phyloP scores from a whole-genome alignment of 345 rosid genomes.

The Turritis glabra region DNA sequence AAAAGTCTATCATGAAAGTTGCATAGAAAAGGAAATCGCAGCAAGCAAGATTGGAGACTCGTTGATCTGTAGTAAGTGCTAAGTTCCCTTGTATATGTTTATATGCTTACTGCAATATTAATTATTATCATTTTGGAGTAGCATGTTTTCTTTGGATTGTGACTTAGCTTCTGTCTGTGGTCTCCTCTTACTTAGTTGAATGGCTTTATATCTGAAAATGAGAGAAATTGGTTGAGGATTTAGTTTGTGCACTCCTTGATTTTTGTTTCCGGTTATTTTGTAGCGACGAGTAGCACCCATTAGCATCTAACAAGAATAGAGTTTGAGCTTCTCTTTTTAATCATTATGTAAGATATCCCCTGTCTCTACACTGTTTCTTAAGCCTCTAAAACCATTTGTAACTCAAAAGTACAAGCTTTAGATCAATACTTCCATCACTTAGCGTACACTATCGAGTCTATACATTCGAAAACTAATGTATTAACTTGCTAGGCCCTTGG shows the following conservation, averaged over 20 bases:
- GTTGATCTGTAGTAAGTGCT: slow-evolving; percentile 36
- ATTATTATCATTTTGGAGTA: background rate
- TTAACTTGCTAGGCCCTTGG: background rate
- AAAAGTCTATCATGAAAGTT: slow-evolving; percentile 38
- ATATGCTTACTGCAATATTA: background rate
- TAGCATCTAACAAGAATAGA: background rate
- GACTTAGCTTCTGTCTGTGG: background rate
- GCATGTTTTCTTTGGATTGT: background rate
- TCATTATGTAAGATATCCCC: background rate
- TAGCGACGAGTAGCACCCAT: background rate
- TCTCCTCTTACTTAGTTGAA: slow-evolving; percentile 4
- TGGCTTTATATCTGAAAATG: background rate
- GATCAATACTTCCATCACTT: background rate
- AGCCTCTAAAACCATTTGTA: background rate
- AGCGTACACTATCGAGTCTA: background rate
- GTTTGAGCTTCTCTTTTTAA: background rate
- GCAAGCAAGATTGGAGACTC: slow-evolving; percentile 18
- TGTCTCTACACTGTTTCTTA: background rate
- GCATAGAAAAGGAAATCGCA: slow-evolving; percentile 2
- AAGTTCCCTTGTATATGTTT: background rate
- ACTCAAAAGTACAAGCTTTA: slow-evolving; percentile 6
- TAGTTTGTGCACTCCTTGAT: background rate
- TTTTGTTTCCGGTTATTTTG: background rate
- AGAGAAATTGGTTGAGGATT: background rate
- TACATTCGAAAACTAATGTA: background rate